These are phyloP conservation scores for Coemansia sp. DNA, from an alignment of 192 early-diverging fungal genomes.

Conservation along the genomic window DNA sequence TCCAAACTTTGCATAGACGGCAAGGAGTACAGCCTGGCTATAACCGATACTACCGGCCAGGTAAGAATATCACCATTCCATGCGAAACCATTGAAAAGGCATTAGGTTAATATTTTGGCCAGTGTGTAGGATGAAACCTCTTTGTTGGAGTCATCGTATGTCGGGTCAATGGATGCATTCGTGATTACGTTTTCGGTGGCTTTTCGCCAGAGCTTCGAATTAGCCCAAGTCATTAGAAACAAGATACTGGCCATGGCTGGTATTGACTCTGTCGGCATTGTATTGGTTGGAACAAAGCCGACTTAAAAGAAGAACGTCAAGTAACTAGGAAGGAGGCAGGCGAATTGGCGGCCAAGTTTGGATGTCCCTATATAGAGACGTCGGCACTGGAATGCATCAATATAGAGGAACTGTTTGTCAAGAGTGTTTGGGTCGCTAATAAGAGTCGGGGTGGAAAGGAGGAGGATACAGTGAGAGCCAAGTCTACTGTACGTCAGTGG, in stretches of 20 bases:
- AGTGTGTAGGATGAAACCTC: constrained; percentile 92
- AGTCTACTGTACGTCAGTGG: too few species aligned
- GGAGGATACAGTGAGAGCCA: too few species aligned
- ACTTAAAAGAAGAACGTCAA: constrained; percentile 70
- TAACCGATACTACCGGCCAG: constrained; percentile 97
- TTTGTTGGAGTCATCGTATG: constrained; percentile 86
- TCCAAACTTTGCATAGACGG: constrained; percentile 79
- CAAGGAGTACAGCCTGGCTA: constrained; percentile 84
- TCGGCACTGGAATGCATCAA: constrained; percentile 92
- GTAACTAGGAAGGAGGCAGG: constrained; percentile 75
- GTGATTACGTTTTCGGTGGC: constrained; percentile 92
- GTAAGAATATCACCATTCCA: constrained; percentile 32
- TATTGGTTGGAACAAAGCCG: constrained; percentile 93
- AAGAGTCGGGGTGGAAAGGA: constrained; percentile 9
- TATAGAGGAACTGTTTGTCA: constrained; percentile 60
- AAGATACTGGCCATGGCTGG: constrained; percentile 93
- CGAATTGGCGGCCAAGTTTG: constrained; percentile 76
- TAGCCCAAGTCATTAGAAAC: constrained; percentile 84
- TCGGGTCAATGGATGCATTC: constrained; percentile 90
- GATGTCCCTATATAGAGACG: constrained; percentile 83
- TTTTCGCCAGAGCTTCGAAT: constrained; percentile 82
- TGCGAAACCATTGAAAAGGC: neutral
- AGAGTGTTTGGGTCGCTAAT: constrained; percentile 34
- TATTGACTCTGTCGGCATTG: constrained; percentile 84
- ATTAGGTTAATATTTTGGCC: too few species aligned